phyloP scores from a whole-genome alignment of 768 basidiomycete species.

The Podaxis pistillaris region DNA sequence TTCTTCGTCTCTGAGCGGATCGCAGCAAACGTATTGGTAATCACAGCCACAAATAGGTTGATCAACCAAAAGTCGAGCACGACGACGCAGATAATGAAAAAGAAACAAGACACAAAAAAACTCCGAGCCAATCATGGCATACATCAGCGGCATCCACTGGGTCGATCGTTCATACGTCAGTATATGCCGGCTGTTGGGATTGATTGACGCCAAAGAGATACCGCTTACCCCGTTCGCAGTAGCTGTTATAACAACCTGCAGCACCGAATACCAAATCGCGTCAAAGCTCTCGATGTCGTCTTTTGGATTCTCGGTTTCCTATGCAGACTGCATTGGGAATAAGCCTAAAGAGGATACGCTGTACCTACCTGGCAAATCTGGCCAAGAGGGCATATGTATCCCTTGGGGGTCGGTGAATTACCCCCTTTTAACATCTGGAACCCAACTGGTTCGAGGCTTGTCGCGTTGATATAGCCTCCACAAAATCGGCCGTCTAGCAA shows the following conservation, averaged over 20 bases:
- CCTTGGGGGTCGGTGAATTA: constrained; percentile 48
- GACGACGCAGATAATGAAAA: constrained; percentile 81
- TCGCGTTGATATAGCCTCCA: constrained; percentile 76
- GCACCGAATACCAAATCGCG: constrained; percentile 73
- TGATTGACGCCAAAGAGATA: background rate
- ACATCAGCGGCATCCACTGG: constrained; percentile 84
- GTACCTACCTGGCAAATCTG: constrained; percentile 71
- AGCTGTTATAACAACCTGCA: constrained; percentile 86
- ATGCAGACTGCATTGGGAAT: background rate
- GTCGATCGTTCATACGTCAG: background rate
- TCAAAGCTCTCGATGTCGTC: constrained; percentile 79
- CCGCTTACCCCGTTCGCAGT: constrained; percentile 71
- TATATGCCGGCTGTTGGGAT: background rate
- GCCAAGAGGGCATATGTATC: constrained; percentile 86
- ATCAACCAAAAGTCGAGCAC: constrained; percentile 94
- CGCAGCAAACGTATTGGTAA: constrained; percentile 87
- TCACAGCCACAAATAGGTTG: constrained; percentile 94
- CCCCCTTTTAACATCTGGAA: constrained; percentile 30
- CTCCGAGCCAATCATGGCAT: constrained; percentile 84
- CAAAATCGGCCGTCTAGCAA: constrained; percentile 58
- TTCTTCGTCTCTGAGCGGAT: constrained; percentile 84
- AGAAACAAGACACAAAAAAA: constrained; percentile 86
- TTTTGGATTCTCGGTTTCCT: constrained; percentile 70
- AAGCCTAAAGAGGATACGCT: background rate
- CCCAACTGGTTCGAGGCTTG: constrained; percentile 44